Evolutionary conservation across 1,139 yeast species (phyloP), one percentile per base, ranked within the genome.

Genomic region (Yamadazyma buinensis): DNA sequence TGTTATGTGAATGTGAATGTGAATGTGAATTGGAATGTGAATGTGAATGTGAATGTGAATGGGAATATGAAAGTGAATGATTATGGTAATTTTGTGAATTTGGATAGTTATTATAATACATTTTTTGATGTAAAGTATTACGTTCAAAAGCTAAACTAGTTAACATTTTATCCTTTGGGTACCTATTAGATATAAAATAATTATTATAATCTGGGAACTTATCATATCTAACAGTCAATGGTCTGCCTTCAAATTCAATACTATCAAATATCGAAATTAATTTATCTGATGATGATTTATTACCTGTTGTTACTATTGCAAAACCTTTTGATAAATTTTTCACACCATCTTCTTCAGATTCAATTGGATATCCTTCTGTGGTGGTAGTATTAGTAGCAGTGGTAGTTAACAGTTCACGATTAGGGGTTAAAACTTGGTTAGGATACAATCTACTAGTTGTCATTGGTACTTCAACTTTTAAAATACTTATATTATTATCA

Each of bases 281-380:
- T 34, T 57, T 58, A 19, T 65, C 67, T 10, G 84, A 78, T n/a
- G 72, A 73, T 19, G 60, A 63, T 31, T 59, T 59, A 34, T 71
- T 55, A 10, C 64, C 67, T 20, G 81, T 79, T 8, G 75, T 66
- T 1, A 80, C 84, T 23, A 81, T 74, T 1, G 86, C 88, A 59
- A 76, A 80, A 4, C 90, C 88, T 46, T 79, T 69, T 37, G 69
- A 44, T 25, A 40, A 19, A 19, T 23, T 28, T 28, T 58, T 40
- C 14, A 26, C 18, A 12, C 13, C 14, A 11, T 12, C 21, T 13
- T 23, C 37, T 23, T 26, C 35, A 7, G 15, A 17, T 5, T 30
- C 26, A 11, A 10, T 11, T 18, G 12, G 18, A 17, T 17, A 17
- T 5, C 19, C 19, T 5, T 7, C 19, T 5, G 5, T 17, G 7